These are phyloP conservation scores for Ceratocystis alfenasii DNA, from an alignment of 2,329 filamentous ascomycete genomes.

Conservation along the genomic window DNA sequence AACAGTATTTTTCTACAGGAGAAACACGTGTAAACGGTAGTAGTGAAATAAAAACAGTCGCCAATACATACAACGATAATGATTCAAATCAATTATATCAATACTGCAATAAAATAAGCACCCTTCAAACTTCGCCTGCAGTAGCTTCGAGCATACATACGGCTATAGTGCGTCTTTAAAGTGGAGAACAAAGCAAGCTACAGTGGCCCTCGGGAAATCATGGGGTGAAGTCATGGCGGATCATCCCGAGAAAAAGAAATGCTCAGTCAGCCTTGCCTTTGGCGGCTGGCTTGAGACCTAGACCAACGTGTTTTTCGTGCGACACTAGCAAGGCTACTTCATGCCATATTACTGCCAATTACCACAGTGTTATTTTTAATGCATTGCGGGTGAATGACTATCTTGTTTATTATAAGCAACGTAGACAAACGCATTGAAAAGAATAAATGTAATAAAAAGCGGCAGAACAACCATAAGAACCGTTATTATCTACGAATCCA, in stretches of 20 bases:
- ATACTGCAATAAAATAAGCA: too few species aligned
- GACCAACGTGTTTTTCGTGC: not conserved
- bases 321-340: not conserved
- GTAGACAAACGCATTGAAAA: not conserved
- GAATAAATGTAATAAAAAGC: not conserved
- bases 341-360: not conserved
- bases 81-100: too few species aligned
- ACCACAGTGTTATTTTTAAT: not conserved
- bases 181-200: not conserved
- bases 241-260: conserved; percentile 7
- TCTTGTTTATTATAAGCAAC: not conserved
- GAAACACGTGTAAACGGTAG: too few species aligned
- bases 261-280: not conserved
- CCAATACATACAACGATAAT: too few species aligned
- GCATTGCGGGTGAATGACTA: not conserved
- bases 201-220: conserved; percentile 15
- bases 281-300: not conserved
- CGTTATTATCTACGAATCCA: conserved; percentile 12
- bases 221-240: conserved; percentile 17
- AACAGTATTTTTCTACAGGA: not conserved
- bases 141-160: not conserved
- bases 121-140: not conserved
- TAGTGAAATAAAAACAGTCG: not conserved
- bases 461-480: not conserved
- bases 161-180: conserved; percentile 7